Evolutionary conservation across 805 yeast genomes (phyloP).

Genomic region (Candida ficus): DNA sequence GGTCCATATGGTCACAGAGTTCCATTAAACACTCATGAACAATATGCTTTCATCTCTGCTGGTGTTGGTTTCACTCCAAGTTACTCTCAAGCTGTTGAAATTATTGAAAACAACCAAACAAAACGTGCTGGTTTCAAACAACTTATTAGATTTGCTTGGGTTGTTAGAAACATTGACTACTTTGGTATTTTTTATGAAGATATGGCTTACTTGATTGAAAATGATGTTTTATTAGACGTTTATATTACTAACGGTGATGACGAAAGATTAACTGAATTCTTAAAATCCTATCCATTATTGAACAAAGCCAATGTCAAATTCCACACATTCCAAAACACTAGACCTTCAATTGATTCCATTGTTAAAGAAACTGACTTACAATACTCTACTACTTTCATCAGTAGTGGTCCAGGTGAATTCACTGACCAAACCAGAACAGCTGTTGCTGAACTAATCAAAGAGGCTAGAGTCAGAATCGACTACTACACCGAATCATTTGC

Average conservation of each 20-base stretch:
- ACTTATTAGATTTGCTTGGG: slow-evolving; percentile 55
- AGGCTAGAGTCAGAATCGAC: slow-evolving; percentile 25
- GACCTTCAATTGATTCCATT: slow-evolving; percentile 13
- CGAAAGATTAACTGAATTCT: not conserved
- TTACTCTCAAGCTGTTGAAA: slow-evolving; percentile 35
- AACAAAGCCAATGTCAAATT: slow-evolving; percentile 3
- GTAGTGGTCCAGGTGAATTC: slow-evolving; percentile 62
- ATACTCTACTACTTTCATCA: slow-evolving; percentile 43
- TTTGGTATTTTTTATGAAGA: slow-evolving; percentile 45
- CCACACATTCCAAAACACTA: slow-evolving; percentile 4
- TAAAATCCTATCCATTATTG: slow-evolving; percentile 3
- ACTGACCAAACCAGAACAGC: slow-evolving; percentile 50
- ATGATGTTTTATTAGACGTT: slow-evolving; percentile 20
- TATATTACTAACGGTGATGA: slow-evolving; percentile 14
- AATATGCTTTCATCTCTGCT: slow-evolving; percentile 40
- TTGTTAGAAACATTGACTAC: slow-evolving; percentile 46
- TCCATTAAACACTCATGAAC: slow-evolving; percentile 33
- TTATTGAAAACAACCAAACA: slow-evolving; percentile 16
- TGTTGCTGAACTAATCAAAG: slow-evolving; percentile 36
- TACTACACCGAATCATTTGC: slow-evolving; percentile 28
- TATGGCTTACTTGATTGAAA: slow-evolving; percentile 29
- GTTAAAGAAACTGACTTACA: slow-evolving; percentile 18
- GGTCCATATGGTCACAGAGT: slow-evolving; percentile 58
- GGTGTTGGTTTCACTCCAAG: slow-evolving; percentile 52
- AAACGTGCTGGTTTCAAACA: slow-evolving; percentile 11